phyloP scores from a whole-genome alignment of 768 basidiomycete genomes.

The Leucosporidium creatinivorum region DNA sequence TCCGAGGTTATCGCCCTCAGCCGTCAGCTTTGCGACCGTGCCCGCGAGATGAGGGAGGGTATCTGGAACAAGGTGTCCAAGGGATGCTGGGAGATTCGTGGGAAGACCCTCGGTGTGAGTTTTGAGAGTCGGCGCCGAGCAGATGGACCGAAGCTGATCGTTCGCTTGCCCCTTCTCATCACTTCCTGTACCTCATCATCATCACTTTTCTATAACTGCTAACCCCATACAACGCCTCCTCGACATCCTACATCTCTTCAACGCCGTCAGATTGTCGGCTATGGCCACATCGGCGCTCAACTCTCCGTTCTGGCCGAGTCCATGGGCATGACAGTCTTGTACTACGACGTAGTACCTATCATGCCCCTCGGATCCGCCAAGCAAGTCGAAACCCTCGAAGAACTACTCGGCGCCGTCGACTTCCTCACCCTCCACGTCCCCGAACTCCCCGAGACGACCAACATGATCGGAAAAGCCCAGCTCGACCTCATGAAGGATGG shows the following conservation, averaged over 20 bases:
- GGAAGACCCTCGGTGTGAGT: slow-evolving; percentile 75
- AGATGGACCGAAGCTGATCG: neutral
- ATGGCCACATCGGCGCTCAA: slow-evolving; percentile 97
- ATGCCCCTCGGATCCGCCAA: slow-evolving; percentile 95
- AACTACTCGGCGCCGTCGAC: slow-evolving; percentile 70
- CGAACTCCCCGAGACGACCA: slow-evolving; percentile 88
- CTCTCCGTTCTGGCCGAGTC: slow-evolving; percentile 94
- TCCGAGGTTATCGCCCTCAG: slow-evolving; percentile 88
- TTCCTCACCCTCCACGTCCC: slow-evolving; percentile 96
- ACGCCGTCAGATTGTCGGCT: slow-evolving; percentile 85
- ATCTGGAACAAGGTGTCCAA: slow-evolving; percentile 99
- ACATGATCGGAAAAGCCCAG: slow-evolving; percentile 75
- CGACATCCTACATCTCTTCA: too few species aligned
- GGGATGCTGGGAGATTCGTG: slow-evolving; percentile 94
- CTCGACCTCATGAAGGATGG: slow-evolving; percentile 89
- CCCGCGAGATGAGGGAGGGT: slow-evolving; percentile 77
- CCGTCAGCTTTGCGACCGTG: slow-evolving; percentile 83
- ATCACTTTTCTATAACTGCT: too few species aligned
- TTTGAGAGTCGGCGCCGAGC: neutral
- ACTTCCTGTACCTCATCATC: too few species aligned
- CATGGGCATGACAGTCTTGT: slow-evolving; percentile 89
- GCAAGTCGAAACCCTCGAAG: slow-evolving; percentile 71
- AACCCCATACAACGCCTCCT: too few species aligned
- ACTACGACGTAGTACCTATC: slow-evolving; percentile 84
- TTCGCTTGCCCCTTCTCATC: neutral